A percentile compares a stretch with the other conserved stretches of the same genome.
phyloP scores from a whole-genome alignment of 805 yeast genomes.

The Pichia exigua region DNA sequence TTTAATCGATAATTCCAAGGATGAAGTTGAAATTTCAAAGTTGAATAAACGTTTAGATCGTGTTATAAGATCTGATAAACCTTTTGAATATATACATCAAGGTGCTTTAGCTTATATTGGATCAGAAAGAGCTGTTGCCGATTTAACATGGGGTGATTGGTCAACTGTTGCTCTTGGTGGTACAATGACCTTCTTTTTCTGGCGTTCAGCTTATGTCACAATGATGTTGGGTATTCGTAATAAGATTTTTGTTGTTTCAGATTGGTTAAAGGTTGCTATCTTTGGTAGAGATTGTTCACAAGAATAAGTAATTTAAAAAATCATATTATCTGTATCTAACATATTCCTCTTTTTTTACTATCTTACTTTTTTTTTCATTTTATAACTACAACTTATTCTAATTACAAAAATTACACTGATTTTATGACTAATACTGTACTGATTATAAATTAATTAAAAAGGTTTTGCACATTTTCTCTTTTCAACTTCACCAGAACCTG shows the following conservation, averaged over 20 bases:
- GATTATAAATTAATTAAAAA: slow-evolving; percentile 27
- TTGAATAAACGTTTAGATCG: slow-evolving; percentile 29
- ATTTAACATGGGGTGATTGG: slow-evolving; percentile 72
- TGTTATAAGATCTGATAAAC: slow-evolving; percentile 36
- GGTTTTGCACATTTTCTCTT: slow-evolving; percentile 91
- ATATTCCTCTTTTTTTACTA: background rate
- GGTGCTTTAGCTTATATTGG: slow-evolving; percentile 96
- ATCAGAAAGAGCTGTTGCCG: slow-evolving; percentile 89
- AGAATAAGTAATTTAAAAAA: slow-evolving; percentile 26
- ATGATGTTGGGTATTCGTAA: slow-evolving; percentile 89
- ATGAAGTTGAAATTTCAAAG: slow-evolving; percentile 34
- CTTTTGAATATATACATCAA: slow-evolving; percentile 77
- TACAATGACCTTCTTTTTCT: slow-evolving; percentile 77
- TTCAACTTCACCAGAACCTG: slow-evolving; percentile 66
- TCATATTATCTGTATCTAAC: background rate
- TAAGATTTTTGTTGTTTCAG: slow-evolving; percentile 76
- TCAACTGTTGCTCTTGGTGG: slow-evolving; percentile 79
- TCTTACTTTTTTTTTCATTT: background rate
- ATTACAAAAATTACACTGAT: background rate
- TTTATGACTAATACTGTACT: too few species aligned
- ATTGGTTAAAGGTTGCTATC: slow-evolving; percentile 81
- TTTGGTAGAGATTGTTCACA: slow-evolving; percentile 94
- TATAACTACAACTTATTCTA: background rate
- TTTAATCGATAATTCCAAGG: slow-evolving; percentile 33
- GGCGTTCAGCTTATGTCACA: slow-evolving; percentile 90